Evolutionary conservation across 2,329 filamentous ascomycete genomes (phyloP).

Genomic region (Sordariomycetes sp.): DNA sequence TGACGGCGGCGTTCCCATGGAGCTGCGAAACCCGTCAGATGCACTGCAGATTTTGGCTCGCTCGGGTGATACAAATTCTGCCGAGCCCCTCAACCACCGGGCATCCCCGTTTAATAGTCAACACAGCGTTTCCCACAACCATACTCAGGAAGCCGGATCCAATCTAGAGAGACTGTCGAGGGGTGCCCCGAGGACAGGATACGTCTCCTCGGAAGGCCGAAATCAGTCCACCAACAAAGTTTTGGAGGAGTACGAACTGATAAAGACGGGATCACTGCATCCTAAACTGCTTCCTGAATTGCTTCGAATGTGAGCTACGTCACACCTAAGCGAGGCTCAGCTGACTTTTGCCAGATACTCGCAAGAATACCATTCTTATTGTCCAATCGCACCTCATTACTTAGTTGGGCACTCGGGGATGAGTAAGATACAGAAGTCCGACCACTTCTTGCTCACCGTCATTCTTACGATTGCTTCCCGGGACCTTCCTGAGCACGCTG

Average conservation of each 20-base stretch:
- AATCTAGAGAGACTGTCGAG: no score
- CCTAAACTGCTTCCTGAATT: no score
- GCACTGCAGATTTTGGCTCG: slow-evolving; percentile 8
- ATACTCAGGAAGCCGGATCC: no score
- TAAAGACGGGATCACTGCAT: no score
- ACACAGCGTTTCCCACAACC: no score
- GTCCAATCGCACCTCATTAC: slow-evolving; percentile 4
- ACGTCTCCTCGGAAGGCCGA: no score
- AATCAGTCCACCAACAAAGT: no score
- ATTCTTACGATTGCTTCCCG: slow-evolving; percentile 4
- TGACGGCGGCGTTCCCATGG: slow-evolving; percentile 4
- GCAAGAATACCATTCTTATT: slow-evolving; percentile 6
- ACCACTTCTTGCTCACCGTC: slow-evolving; percentile 4
- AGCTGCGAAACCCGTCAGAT: slow-evolving; percentile 9
- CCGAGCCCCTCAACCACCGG: no score
- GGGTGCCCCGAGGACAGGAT: no score
- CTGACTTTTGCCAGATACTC: no score
- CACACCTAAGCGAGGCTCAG: slow-evolving; percentile 1
- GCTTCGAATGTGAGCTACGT: not conserved
- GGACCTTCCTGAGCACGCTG: slow-evolving; percentile 3
- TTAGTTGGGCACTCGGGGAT: slow-evolving; percentile 1
- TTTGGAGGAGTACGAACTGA: no score
- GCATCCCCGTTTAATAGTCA: no score
- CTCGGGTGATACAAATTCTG: slow-evolving; percentile 1
- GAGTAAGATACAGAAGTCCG: slow-evolving; percentile 1